phyloP scores from a whole-genome alignment of 2,329 filamentous ascomycete genomes.

The Colletotrichum scovillei region DNA sequence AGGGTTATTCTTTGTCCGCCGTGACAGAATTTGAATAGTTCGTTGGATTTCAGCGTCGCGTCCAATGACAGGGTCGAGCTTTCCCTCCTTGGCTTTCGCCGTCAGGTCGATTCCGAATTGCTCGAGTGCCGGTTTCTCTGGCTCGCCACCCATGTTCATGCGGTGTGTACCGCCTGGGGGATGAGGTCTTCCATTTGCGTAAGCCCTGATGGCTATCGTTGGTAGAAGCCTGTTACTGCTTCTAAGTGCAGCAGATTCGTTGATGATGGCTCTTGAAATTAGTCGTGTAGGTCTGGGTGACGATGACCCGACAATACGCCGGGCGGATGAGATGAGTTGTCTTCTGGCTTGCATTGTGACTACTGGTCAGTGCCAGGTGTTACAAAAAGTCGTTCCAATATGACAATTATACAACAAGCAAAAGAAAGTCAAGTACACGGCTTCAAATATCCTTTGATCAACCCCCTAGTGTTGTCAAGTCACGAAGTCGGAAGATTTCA shows the following conservation, averaged over 20 bases:
- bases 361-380: background rate
- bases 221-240: slow-evolving; percentile 49
- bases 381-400: background rate
- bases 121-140: slow-evolving; percentile 88
- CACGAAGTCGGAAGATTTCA: slow-evolving; percentile 24
- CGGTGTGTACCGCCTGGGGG: slow-evolving; percentile 93
- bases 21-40: slow-evolving; percentile 92
- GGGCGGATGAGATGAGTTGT: slow-evolving; percentile 51
- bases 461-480: slow-evolving; percentile 20
- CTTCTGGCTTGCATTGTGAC: slow-evolving; percentile 54
- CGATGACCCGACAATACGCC: slow-evolving; percentile 48
- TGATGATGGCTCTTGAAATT: slow-evolving; percentile 26
- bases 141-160: slow-evolving; percentile 84
- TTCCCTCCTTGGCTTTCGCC: slow-evolving; percentile 84
- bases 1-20: slow-evolving; percentile 95
- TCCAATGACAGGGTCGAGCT: slow-evolving; percentile 95
- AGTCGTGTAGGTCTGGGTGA: slow-evolving; percentile 42
- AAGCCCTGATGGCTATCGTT: slow-evolving; percentile 58
- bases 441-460: slow-evolving; percentile 9
- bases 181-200: slow-evolving; percentile 81
- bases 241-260: slow-evolving; percentile 1
- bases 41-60: slow-evolving; percentile 91
- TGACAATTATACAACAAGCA: background rate
- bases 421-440: background rate
- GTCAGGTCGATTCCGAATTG: slow-evolving; percentile 94